phyloP scores from a whole-genome alignment of 805 yeast species.

The Hanseniaspora occidentalis region DNA sequence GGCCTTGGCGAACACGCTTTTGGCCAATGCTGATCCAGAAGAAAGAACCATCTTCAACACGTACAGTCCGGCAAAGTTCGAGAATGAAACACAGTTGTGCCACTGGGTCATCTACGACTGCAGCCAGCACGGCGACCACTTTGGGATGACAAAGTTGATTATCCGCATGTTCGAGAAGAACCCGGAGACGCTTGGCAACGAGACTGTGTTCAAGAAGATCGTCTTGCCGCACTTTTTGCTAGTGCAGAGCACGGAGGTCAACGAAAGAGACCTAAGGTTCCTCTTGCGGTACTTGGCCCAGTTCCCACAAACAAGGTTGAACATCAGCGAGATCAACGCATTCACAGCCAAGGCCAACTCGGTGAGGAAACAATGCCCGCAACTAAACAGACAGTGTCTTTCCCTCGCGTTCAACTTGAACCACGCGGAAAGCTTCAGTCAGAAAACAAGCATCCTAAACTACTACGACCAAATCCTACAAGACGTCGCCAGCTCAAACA shows the following conservation, averaged over 20 bases:
- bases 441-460: not conserved
- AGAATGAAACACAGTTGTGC: not conserved
- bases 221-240: not conserved
- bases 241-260: not conserved
- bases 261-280: not conserved
- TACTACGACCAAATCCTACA: not conserved
- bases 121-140: not conserved
- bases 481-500: not conserved
- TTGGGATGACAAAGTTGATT: not conserved
- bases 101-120: not conserved
- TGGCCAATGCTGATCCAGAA: not conserved
- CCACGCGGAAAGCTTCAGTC: not conserved
- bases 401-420: not conserved
- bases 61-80: not conserved
- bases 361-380: not conserved
- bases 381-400: not conserved
- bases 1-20: too few species aligned
- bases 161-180: not conserved
- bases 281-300: not conserved
- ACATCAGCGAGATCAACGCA: not conserved
- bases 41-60: not conserved
- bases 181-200: not conserved
- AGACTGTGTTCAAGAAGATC: not conserved
- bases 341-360: not conserved
- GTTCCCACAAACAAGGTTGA: not conserved